Base-by-base conservation (phyloP, 805 yeast species). In the Teunomyces atbi region DNA sequence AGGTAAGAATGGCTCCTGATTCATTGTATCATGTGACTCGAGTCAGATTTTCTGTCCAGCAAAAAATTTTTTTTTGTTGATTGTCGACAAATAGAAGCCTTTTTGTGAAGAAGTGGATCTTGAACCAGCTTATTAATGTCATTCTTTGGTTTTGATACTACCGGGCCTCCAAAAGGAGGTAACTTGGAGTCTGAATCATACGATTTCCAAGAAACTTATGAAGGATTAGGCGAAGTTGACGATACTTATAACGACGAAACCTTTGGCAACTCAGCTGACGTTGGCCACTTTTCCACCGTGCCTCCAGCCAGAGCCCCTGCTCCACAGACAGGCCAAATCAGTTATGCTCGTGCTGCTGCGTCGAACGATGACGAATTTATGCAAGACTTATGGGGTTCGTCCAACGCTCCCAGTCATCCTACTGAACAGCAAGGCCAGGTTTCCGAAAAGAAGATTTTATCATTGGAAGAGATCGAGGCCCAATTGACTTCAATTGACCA, bases 381-480 rank as follows among this genome's bases (percentile, higher is more conserved):
- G 74, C 65, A 67, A 48, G 76, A 71, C 42, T 65, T 71, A 54
- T 72, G 76, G 76, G 76, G 77, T 7, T 56, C 64, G 13, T 44
- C 67, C 29, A 61, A 64, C 48, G 63, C 71, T 5, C 66, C 71
- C 10, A 12, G 33, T 29, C 3, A 26, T 35, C 40, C 38, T 7
- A 40, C 44, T 8, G 62, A 59, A 16, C 78, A 59, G 13, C 78
- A 66, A 21, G 79, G 72, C 35, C 63, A 26, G 68, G 68, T 40
- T 64, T 50, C 18, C 60, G 73, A 68, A 44, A 72, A 73, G 54
- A 77, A 76, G 55, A 75, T 84, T 18, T 66, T 86, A 55, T 85
- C 96, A 8, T 72, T 89, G 62, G 92, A 86, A 61, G 95, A 90
- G 56, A 79, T 90, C 53, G 96, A 90, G 67, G 89, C 96, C 6